phyloP scores from a whole-genome alignment of 2,329 filamentous ascomycete species.

The Fusarium sp. region DNA sequence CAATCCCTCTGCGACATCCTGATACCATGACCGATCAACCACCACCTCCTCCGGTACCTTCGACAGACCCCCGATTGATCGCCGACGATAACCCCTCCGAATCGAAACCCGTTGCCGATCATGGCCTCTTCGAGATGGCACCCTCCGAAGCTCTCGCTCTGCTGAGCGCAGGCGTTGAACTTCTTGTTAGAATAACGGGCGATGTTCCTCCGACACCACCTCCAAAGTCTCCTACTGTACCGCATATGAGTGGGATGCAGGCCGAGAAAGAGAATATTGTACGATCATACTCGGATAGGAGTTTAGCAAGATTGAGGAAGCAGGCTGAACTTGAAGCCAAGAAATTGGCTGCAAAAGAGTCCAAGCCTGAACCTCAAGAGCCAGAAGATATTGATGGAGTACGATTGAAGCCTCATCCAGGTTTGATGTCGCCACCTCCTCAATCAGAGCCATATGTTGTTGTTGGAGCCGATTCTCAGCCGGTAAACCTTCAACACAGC shows the following conservation, averaged over 20 bases:
- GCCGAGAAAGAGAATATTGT: conserved; percentile 71
- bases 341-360: conserved; percentile 34
- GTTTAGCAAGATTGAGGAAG: conserved; percentile 58
- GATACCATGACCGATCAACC: conserved; percentile 40
- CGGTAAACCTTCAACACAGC: conserved; percentile 80
- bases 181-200: conserved; percentile 77
- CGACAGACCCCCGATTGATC: conserved; percentile 52
- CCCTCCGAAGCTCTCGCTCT: conserved; percentile 82
- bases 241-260: conserved; percentile 73
- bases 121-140: conserved; percentile 79
- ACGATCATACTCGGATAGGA: conserved; percentile 67
- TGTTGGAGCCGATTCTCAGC: conserved; percentile 76
- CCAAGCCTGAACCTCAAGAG: conserved; percentile 12
- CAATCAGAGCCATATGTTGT: conserved; percentile 66
- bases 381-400: conserved; percentile 65
- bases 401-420: conserved; percentile 56
- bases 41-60: conserved; percentile 58
- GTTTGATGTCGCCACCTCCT: conserved; percentile 40
- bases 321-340: conserved; percentile 52
- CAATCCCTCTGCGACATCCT: conserved; percentile 36
- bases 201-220: conserved; percentile 86
- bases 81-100: conserved; percentile 41
- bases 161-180: conserved; percentile 77
- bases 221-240: conserved; percentile 70
- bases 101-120: conserved; percentile 50